A percentile compares a stretch with the other conserved stretches of the same genome.
phyloP scores from a whole-genome alignment of 169 alveolate species.

The Eimeria acervulina region DNA sequence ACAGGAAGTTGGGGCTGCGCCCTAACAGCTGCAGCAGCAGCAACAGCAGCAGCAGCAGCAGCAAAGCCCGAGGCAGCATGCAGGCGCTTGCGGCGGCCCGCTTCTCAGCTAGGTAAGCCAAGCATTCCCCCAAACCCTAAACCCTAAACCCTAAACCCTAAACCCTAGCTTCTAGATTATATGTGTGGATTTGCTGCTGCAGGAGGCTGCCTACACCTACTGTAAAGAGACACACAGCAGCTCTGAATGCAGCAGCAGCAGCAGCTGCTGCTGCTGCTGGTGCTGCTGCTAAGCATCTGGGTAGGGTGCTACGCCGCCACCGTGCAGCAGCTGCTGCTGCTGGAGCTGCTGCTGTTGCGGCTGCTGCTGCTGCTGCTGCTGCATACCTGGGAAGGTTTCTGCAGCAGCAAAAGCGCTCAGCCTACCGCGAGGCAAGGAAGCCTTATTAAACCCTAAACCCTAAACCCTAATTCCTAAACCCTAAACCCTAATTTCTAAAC shows the following conservation, averaged over 20 bases:
- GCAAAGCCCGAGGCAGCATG: neutral
- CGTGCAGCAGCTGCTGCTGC: slow-evolving; percentile 2
- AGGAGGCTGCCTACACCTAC: neutral
- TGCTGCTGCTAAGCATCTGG: slow-evolving; percentile 9
- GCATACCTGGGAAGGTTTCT: neutral
- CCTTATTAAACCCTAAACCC: neutral
- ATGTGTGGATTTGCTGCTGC: neutral
- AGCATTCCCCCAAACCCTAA: neutral
- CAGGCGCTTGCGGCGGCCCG: slow-evolving; percentile 15
- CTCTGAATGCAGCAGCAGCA: neutral
- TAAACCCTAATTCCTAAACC: neutral
- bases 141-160: neutral
- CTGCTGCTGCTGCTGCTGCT: slow-evolving; percentile 48
- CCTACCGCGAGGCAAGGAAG: slow-evolving; percentile 2
- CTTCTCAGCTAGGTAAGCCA: neutral
- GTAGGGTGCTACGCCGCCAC: neutral
- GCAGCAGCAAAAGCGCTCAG: neutral
- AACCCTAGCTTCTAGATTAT: neutral
- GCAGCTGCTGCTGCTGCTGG: slow-evolving; percentile 24
- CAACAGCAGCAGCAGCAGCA: slow-evolving; percentile 17
- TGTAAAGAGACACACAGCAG: neutral
- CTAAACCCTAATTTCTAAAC: neutral
- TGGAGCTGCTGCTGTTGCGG: slow-evolving; percentile 17
- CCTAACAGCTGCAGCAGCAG: neutral
- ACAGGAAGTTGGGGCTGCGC: neutral